phyloP scores from a whole-genome alignment of 768 basidiomycete species.

The Macrolepiota dolichaula region DNA sequence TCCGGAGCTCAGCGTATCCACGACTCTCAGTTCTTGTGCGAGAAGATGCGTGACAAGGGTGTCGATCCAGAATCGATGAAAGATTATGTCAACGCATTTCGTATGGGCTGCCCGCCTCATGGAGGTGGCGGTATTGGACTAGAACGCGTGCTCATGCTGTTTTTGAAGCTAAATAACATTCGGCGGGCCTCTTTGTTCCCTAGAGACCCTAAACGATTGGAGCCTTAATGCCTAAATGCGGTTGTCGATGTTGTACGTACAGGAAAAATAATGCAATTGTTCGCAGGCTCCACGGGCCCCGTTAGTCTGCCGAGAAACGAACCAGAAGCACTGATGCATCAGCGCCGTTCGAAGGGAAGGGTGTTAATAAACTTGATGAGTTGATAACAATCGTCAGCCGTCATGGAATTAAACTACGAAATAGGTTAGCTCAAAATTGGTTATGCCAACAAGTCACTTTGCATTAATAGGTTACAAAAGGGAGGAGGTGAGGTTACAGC shows the following conservation, averaged over 20 bases:
- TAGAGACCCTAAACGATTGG: constrained; percentile 91
- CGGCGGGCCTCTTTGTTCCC: constrained; percentile 92
- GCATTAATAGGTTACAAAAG: constrained; percentile 11
- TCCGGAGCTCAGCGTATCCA: constrained; percentile 98
- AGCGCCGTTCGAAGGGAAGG: constrained; percentile 30
- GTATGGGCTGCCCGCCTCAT: constrained; percentile 92
- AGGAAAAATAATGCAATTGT: constrained; percentile 11
- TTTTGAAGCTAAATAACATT: constrained; percentile 96
- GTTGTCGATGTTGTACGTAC: constrained; percentile 14
- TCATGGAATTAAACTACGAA: constrained; percentile 21
- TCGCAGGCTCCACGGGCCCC: constrained; percentile 18
- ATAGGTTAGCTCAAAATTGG: constrained; percentile 21
- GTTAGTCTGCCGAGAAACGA: constrained; percentile 24
- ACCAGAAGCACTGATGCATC: constrained; percentile 16
- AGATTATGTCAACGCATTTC: constrained; percentile 91
- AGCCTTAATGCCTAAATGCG: constrained; percentile 50
- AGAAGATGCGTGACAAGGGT: constrained; percentile 84
- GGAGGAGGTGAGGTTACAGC: constrained; percentile 6
- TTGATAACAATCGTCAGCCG: constrained; percentile 28
- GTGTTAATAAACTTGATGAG: constrained; percentile 17
- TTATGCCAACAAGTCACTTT: constrained; percentile 17
- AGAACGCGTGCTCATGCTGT: constrained; percentile 96
- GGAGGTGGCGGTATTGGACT: constrained; percentile 96
- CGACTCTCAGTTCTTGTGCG: constrained; percentile 74
- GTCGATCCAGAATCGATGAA: constrained; percentile 92